A percentile compares a stretch with the other conserved stretches of the same genome.
Conservation (phyloP, 2,329 filamentous ascomycete species). For the Gyromitra esculenta region DNA sequence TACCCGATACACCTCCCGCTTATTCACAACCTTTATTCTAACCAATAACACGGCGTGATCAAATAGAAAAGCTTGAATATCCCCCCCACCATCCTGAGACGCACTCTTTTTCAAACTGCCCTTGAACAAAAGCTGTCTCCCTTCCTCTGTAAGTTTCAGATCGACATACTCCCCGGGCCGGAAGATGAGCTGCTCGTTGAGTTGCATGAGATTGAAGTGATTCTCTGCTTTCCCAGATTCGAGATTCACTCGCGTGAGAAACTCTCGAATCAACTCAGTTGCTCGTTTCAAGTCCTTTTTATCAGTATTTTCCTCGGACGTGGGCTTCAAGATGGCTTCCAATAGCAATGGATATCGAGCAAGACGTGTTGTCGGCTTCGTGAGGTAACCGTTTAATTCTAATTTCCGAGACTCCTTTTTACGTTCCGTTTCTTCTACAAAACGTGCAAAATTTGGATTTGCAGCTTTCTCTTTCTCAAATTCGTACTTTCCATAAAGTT, state of each 20-base stretch:
- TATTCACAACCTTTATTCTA: conserved; percentile 88
- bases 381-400: conserved; percentile 96
- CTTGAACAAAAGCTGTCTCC: conserved; percentile 92
- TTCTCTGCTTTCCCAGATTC: conserved; percentile 98
- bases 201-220: conserved; percentile 89
- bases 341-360: conserved; percentile 92
- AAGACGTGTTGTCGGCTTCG: conserved; percentile 94
- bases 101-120: conserved; percentile 91
- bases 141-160: conserved; percentile 91
- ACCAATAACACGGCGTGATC: conserved; percentile 95
- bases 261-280: conserved; percentile 83
- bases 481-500: conserved; percentile 95
- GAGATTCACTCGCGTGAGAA: conserved; percentile 86
- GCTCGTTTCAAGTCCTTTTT: conserved; percentile 92
- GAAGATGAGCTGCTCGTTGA: conserved; percentile 93
- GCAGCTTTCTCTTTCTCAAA: conserved; percentile 94
- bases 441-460: conserved; percentile 85
- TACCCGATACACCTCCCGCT: conserved; percentile 92
- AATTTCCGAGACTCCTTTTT: conserved; percentile 96
- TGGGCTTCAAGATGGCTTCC: conserved; percentile 91
- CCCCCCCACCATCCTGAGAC: conserved; percentile 65
- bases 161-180: conserved; percentile 89
- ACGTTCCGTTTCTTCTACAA: conserved; percentile 95
- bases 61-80: conserved; percentile 94
- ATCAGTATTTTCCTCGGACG: conserved; percentile 86